Evolutionary conservation across 1,284 basidiomycete species (phyloP).

Genomic region (Moesziomyces aphidis): DNA sequence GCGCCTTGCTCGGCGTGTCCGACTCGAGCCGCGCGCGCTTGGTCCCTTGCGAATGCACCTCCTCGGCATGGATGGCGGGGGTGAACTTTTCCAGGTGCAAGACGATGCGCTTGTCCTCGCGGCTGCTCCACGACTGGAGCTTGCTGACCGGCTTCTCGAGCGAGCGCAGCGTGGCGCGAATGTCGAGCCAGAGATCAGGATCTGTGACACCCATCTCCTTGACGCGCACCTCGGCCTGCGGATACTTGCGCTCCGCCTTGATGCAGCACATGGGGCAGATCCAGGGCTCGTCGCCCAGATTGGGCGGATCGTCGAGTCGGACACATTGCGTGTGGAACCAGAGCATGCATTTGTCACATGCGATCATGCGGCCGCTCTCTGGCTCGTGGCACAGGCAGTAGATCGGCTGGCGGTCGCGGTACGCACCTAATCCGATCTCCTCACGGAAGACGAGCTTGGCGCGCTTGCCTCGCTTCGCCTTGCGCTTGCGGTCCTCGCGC

Average conservation of each 20-base stretch:
- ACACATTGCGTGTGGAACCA: conserved; percentile 67
- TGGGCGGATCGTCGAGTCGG: conserved; percentile 51
- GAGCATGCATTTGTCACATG: conserved; percentile 65
- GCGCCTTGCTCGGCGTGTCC: conserved; percentile 35
- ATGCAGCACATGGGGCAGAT: conserved; percentile 67
- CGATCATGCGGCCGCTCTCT: conserved; percentile 63
- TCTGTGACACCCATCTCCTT: conserved; percentile 53
- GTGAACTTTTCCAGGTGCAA: conserved; percentile 63
- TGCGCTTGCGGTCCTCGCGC: conserved; percentile 46
- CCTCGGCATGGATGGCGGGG: conserved; percentile 58
- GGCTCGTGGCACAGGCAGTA: conserved; percentile 65
- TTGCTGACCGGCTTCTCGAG: conserved; percentile 59
- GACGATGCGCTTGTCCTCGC: conserved; percentile 54
- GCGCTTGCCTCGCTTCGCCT: conserved; percentile 60
- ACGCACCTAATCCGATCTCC: conserved; percentile 54
- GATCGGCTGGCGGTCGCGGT: conserved; percentile 44
- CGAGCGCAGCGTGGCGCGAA: conserved; percentile 62
- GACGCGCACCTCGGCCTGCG: conserved; percentile 64
- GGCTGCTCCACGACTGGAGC: conserved; percentile 55
- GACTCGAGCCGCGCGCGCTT: conserved; percentile 43
- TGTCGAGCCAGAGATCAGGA: conserved; percentile 61
- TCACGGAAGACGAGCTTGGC: conserved; percentile 66
- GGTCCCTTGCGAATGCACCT: conserved; percentile 34
- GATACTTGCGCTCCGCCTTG: conserved; percentile 64
- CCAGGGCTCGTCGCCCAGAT: conserved; percentile 57